These are phyloP conservation scores for Sextonia rubra DNA, from an alignment of 164 flowering plant species.

Conservation along the genomic window DNA sequence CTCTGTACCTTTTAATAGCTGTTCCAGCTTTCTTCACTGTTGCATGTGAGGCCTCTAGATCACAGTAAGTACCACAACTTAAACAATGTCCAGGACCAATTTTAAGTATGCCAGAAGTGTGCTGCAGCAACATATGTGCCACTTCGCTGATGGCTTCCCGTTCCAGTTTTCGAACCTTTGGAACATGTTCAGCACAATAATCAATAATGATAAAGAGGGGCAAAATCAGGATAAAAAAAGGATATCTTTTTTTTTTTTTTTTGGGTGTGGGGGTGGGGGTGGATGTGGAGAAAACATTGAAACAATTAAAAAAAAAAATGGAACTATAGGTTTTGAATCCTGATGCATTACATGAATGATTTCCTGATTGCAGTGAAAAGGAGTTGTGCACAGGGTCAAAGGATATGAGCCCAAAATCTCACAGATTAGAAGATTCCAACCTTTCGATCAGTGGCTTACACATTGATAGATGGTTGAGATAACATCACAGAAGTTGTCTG, in stretches of 20 bases:
- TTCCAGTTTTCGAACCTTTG: slow-evolving; percentile 29
- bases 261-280: too few relatives aligned
- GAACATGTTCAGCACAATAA: slow-evolving; percentile 8
- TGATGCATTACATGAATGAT: background rate
- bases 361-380: background rate
- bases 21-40: slow-evolving; percentile 31
- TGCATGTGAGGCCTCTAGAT: slow-evolving; percentile 39
- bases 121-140: slow-evolving; percentile 30
- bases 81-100: slow-evolving; percentile 52
- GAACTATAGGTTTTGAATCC: background rate
- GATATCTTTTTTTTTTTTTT: too few relatives aligned
- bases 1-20: slow-evolving; percentile 39
- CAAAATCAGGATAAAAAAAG: too few relatives aligned
- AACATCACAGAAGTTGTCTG: background rate
- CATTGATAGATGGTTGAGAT: background rate
- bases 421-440: background rate
- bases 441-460: background rate
- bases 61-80: slow-evolving; percentile 50
- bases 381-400: background rate
- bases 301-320: background rate
- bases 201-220: background rate
- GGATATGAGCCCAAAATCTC: background rate
- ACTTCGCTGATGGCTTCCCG: slow-evolving; percentile 27
- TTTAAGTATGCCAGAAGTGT: slow-evolving; percentile 13
- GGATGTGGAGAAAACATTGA: background rate